These are phyloP conservation scores for Fusarium armeniacum DNA, from an alignment of 2,329 filamentous ascomycete genomes.

Conservation along the genomic window DNA sequence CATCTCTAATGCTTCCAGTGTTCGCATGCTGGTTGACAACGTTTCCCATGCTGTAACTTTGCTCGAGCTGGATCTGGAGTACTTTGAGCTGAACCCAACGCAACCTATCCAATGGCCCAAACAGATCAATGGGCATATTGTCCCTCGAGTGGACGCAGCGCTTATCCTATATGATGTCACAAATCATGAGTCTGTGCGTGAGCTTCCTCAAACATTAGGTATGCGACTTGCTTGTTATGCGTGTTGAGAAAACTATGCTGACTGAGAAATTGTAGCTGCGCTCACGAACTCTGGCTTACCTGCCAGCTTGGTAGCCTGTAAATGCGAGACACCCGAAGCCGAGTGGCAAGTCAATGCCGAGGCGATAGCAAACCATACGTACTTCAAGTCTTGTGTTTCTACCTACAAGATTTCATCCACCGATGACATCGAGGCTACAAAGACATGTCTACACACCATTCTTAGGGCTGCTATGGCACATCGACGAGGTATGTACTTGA, in stretches of 20 bases:
- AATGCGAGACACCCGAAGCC: slow-evolving; percentile 84
- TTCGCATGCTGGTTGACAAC: slow-evolving; percentile 71
- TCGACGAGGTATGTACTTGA: slow-evolving; percentile 70
- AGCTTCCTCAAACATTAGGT: slow-evolving; percentile 84
- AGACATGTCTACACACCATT: slow-evolving; percentile 81
- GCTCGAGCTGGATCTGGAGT: slow-evolving; percentile 75
- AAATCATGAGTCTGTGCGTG: slow-evolving; percentile 79
- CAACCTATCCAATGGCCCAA: slow-evolving; percentile 76
- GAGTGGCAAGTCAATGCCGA: slow-evolving; percentile 79
- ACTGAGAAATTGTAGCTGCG: slow-evolving; percentile 67
- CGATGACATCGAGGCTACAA: slow-evolving; percentile 77
- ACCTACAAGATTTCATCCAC: slow-evolving; percentile 78
- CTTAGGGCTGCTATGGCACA: slow-evolving; percentile 77
- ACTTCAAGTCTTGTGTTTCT: slow-evolving; percentile 77
- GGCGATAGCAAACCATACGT: slow-evolving; percentile 71
- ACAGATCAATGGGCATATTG: slow-evolving; percentile 76
- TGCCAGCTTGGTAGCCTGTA: slow-evolving; percentile 86
- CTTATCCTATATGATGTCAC: slow-evolving; percentile 90
- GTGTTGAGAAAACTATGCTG: slow-evolving; percentile 17
- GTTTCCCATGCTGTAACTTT: slow-evolving; percentile 70
- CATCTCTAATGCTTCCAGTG: slow-evolving; percentile 67
- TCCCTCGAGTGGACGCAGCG: slow-evolving; percentile 85
- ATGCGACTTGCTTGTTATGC: slow-evolving; percentile 42
- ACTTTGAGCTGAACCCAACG: slow-evolving; percentile 70
- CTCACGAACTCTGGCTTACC: slow-evolving; percentile 80